Evolutionary conservation across 108 stramenopile genomes (phyloP), one percentile per base, ranked within the genome.

Genomic region (Pseudonitzschia multistriata): DNA sequence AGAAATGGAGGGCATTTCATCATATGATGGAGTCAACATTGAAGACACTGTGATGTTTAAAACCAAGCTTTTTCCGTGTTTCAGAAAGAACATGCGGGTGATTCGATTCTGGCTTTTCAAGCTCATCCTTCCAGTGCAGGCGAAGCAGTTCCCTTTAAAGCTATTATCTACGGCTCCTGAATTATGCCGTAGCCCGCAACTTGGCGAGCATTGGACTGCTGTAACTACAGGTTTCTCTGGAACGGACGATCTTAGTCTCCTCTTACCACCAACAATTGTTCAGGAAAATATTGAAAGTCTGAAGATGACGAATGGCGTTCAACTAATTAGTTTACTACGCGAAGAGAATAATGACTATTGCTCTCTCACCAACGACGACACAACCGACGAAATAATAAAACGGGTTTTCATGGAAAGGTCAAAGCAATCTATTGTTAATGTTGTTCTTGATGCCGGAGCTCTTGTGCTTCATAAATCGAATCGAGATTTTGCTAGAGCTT

Each of bases 401-500:
- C 21, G 19, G 25, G 19, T 53, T 53, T 19, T 53, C 25, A 19
- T 8, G 8, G 19, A 17, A 0, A 53, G 19, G 0, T 19, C 52
- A 25, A 0, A 19, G 25, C 7, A 53, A 19, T 8, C 21, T 53
- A 17, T 11, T 19, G 19, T 53, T 8, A 19, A 53, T 19, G 52
- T 53, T 53, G 52, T 53, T 53, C 52, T 53, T 22, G 52, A 53
- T 53, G 52, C 52, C 10, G 52, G 52, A 25, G 52, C 52, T 8
- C 52, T 53, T 19, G 52, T 53, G 21, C 52, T 53, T 53, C 52
- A 53, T 7, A 53, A 25, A 19, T 53, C 52, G 19, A 53, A 53
- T 53, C 52, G 52, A 7, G 21, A 10, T 22, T 53, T 53, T 53
- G 52, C 19, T 19, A 27, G 19, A 53, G 21, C 52, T 10, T 53